Evolutionary conservation across 2,329 filamentous ascomycete species (phyloP), one percentile per base, ranked within the genome.

Genomic region (Podosphaera xanthii): DNA sequence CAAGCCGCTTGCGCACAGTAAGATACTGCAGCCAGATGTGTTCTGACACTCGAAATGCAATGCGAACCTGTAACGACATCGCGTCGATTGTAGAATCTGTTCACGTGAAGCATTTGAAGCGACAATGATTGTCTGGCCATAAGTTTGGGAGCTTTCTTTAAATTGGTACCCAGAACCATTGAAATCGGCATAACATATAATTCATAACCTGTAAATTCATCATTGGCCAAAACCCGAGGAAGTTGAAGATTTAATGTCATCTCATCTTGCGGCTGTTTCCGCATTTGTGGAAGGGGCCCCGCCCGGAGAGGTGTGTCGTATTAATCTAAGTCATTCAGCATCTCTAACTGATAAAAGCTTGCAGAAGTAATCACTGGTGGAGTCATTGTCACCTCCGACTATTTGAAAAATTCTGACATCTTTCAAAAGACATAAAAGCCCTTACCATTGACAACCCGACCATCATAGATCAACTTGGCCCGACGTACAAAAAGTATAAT

Each of bases 211-310:
- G 10, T 40, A 5, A 40, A 40, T 40, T 6, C 36, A 40, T 40
- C 36, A 10, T 40, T 40, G 36, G 36, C 5, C 5, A 40, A 40
- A 40, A 40, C 10, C 36, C 36, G 36, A 40, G 10, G 36, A 40
- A 40, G 5, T 40, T 40, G 6, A 10, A 5, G 10, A 40, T 10
- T 10, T 35, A 4, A 69, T 69, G 67, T 62, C 65, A 57, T 67
- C 74, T 58, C 70, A 74, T 60, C 65, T 80, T 63, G 76, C 80
- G 62, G 81, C 82, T 59, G 76, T 87, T 64, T 86, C 89, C 65
- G 84, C 89, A 58, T 98, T 97, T 71, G 84, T 98, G 64, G 84
- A 94, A 75, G 87, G 88, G 69, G 89, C 92, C 67, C 92, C 92
- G 55, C 92, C 92, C 31, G 92, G 92, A 76, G 92, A 98, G 85